Evolutionary conservation across 129 eudicot species (phyloP).

Genomic region (Flaveria ramosissima): DNA sequence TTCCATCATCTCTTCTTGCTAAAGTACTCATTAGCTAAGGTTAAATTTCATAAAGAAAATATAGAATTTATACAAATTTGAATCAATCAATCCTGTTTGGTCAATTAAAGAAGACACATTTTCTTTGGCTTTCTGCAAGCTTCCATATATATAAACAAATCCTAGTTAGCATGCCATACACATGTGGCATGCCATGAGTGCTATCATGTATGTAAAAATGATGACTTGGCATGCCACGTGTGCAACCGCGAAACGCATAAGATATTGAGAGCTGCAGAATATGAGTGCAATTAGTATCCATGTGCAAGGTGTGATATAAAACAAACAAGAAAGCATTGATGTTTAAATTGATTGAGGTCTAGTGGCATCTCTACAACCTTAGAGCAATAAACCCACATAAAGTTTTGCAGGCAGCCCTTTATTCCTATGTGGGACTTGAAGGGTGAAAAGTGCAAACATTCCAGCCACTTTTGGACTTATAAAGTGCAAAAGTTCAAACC

Average conservation of each 20-base stretch:
- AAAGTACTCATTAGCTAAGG: too few relatives aligned
- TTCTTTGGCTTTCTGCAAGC: too few relatives aligned
- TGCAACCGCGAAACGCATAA: background rate
- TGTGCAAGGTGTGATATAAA: background rate
- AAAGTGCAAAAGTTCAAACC: conserved; percentile 28
- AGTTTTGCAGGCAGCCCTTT: conserved; percentile 10
- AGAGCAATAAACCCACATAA: conserved; percentile 16
- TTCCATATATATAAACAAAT: too few relatives aligned
- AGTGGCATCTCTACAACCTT: conserved; percentile 19
- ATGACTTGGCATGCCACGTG: background rate
- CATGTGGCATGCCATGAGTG: background rate
- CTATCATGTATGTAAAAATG: background rate
- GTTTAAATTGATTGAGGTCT: conserved; percentile 16
- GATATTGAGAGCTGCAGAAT: too few relatives aligned
- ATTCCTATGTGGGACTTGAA: conserved; percentile 22
- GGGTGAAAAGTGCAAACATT: conserved; percentile 35
- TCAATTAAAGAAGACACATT: too few relatives aligned
- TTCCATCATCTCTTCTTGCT: too few relatives aligned
- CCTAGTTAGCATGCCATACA: background rate
- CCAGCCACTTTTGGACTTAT: conserved; percentile 14
- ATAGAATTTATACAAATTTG: too few relatives aligned
- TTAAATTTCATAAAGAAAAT: too few relatives aligned
- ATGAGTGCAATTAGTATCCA: background rate
- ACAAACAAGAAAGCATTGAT: background rate
- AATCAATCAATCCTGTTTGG: too few relatives aligned